Evolutionary conservation across 257 asterid species (phyloP).

Genomic region (Linderniella brevidens): DNA sequence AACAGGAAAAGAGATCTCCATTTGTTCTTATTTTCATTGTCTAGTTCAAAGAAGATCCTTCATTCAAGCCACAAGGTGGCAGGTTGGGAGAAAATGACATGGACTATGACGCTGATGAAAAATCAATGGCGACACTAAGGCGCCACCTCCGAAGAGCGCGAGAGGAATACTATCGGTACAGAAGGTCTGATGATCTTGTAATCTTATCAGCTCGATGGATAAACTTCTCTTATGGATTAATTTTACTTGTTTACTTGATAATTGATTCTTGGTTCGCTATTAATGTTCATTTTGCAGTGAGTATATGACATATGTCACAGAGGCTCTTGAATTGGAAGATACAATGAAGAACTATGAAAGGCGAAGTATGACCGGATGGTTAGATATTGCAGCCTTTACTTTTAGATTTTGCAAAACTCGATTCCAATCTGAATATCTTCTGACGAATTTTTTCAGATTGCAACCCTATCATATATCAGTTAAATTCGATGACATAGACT

Average conservation of each 20-base stretch:
- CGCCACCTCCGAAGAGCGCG: constrained; percentile 88
- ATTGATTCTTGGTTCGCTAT: not conserved
- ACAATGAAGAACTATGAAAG: constrained; percentile 84
- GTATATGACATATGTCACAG: constrained; percentile 75
- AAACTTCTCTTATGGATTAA: too few species aligned
- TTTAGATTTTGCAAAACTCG: not conserved
- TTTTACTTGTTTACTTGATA: too few species aligned
- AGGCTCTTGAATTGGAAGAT: constrained; percentile 97
- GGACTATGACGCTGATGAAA: constrained; percentile 98
- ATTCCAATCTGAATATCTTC: not conserved
- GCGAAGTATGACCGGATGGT: constrained; percentile 83
- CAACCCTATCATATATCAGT: too few species aligned
- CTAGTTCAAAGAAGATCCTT: constrained; percentile 84
- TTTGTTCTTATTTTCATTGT: constrained; percentile 14
- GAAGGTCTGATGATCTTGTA: constrained; percentile 35
- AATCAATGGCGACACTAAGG: constrained; percentile 96
- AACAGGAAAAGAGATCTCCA: too few species aligned
- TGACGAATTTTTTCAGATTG: too few species aligned
- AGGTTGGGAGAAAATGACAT: constrained; percentile 90
- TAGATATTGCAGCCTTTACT: constrained; percentile 19
- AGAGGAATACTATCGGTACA: constrained; percentile 89
- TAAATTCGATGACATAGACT: too few species aligned
- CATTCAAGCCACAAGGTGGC: constrained; percentile 99
- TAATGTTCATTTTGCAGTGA: constrained; percentile 45
- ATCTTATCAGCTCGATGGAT: too few species aligned